These are phyloP conservation scores for Posidonia oceanica DNA, from an alignment of 116 monocot species.

Conservation along the genomic window DNA sequence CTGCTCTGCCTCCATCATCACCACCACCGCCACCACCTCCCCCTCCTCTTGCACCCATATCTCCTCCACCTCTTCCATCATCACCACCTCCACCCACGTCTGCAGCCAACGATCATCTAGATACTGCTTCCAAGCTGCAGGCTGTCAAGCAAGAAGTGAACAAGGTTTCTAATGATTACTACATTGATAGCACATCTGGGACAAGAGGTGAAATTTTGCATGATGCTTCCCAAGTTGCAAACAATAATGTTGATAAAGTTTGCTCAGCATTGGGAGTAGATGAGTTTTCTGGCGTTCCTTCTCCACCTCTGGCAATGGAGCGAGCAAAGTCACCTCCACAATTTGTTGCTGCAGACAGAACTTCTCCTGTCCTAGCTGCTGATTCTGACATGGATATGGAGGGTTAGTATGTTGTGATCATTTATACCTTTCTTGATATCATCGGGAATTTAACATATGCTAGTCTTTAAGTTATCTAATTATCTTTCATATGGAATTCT, in stretches of 20 bases:
- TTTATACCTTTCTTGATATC: not conserved
- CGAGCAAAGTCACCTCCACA: not conserved
- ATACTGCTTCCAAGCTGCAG: not conserved
- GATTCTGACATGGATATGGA: conserved; percentile 12
- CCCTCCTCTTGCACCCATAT: not conserved
- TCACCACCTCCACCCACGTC: conserved; percentile 4
- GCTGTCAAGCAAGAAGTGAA: not conserved
- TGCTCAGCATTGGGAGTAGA: not conserved
- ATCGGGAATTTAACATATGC: not conserved
- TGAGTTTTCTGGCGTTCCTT: not conserved
- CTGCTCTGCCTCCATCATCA: conserved; percentile 2
- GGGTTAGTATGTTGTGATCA: not conserved
- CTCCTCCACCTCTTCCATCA: conserved; percentile 2
- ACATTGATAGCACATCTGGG: not conserved
- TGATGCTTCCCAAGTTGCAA: not conserved
- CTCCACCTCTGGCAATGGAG: not conserved
- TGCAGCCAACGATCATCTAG: not conserved
- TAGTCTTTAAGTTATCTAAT: not conserved
- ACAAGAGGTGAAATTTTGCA: not conserved
- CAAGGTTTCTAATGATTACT: not conserved
- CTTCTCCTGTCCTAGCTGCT: not conserved
- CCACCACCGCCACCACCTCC: conserved; percentile 1
- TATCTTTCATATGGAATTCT: too few relatives aligned
- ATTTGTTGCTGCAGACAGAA: not conserved
- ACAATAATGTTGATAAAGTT: not conserved